A percentile compares a stretch with the other conserved stretches of the same genome.
phyloP scores from a whole-genome alignment of 1,139 yeast genomes.

The Saccharomyces hybrid region DNA sequence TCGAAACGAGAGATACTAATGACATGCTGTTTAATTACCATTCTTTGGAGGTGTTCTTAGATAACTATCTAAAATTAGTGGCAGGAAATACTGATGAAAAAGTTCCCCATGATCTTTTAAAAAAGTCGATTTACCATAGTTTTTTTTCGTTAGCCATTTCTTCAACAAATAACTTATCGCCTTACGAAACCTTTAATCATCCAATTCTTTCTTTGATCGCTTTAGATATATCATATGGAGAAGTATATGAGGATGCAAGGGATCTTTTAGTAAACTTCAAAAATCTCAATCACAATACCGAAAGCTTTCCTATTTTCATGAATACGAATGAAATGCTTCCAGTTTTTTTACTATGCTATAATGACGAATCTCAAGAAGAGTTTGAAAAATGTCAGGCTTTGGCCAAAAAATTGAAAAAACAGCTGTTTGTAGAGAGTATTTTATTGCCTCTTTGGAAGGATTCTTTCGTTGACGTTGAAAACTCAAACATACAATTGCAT shows the following conservation, averaged over 20 bases:
- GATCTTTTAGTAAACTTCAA: constrained; percentile 45
- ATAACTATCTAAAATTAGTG: constrained; percentile 29
- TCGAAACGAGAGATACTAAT: constrained; percentile 21
- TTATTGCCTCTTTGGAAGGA: constrained; percentile 28
- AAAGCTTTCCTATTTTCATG: constrained; percentile 47
- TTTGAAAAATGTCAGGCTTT: constrained; percentile 25
- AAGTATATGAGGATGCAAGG: constrained; percentile 43
- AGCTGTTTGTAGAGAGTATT: constrained; percentile 32
- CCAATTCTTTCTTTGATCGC: constrained; percentile 76
- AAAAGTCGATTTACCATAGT: constrained; percentile 47
- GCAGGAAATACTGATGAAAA: constrained; percentile 27
- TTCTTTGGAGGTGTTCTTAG: constrained; percentile 31
- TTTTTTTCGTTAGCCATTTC: constrained; percentile 56
- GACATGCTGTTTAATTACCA: constrained; percentile 29
- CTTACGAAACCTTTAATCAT: constrained; percentile 86
- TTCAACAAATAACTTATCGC: constrained; percentile 50
- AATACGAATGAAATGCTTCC: constrained; percentile 51
- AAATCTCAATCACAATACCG: constrained; percentile 27
- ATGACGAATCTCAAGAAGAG: constrained; percentile 24
- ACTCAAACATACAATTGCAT: constrained; percentile 23
- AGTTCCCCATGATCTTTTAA: constrained; percentile 25
- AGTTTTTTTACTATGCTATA: constrained; percentile 33
- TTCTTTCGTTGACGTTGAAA: constrained; percentile 7
- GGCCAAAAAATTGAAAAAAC: constrained; percentile 33
- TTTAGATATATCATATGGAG: constrained; percentile 33